phyloP scores from a whole-genome alignment of 2,329 filamentous ascomycete genomes.

The Trichoderma harzianum region DNA sequence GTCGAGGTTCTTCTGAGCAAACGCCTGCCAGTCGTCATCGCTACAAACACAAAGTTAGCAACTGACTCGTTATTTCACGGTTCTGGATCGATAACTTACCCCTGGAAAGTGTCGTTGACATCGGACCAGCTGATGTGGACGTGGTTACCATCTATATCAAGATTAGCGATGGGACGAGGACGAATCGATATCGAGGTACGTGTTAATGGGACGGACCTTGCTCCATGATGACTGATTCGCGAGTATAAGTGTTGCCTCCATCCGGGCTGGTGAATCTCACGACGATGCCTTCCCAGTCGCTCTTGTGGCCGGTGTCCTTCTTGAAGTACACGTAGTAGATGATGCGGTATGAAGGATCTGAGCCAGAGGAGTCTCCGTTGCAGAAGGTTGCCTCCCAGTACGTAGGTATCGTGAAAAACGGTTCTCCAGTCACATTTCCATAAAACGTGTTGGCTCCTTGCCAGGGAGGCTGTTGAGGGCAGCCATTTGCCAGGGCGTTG shows the following conservation, averaged over 20 bases:
- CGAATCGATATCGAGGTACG: too few relatives aligned
- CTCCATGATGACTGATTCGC: conserved; percentile 21
- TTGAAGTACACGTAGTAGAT: conserved; percentile 27
- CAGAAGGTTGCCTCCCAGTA: conserved; percentile 22
- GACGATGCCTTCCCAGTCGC: conserved; percentile 26
- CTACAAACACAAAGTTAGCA: neutral
- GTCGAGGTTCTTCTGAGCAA: conserved; percentile 22
- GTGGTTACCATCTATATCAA: conserved; percentile 18
- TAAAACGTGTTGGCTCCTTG: conserved; percentile 22
- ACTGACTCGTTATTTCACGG: neutral
- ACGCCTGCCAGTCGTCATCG: conserved; percentile 16
- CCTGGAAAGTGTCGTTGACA: conserved; percentile 24
- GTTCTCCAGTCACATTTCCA: conserved; percentile 21
- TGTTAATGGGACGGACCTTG: conserved; percentile 2
- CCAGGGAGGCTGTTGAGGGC: conserved; percentile 19
- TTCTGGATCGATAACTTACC: conserved; percentile 7
- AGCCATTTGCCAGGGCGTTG: conserved; percentile 15
- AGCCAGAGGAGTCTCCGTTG: neutral
- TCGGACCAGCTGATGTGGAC: conserved; percentile 21
- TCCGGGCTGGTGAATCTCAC: conserved; percentile 22
- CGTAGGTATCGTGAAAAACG: too few relatives aligned
- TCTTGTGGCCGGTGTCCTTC: conserved; percentile 27
- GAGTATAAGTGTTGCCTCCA: conserved; percentile 17
- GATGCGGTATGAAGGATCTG: conserved; percentile 22
- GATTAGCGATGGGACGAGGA: neutral